A percentile compares a stretch with the other conserved stretches of the same genome.
These are phyloP conservation scores for Eucalyptus curtisii DNA, from an alignment of 345 rosid species.

Conservation along the genomic window DNA sequence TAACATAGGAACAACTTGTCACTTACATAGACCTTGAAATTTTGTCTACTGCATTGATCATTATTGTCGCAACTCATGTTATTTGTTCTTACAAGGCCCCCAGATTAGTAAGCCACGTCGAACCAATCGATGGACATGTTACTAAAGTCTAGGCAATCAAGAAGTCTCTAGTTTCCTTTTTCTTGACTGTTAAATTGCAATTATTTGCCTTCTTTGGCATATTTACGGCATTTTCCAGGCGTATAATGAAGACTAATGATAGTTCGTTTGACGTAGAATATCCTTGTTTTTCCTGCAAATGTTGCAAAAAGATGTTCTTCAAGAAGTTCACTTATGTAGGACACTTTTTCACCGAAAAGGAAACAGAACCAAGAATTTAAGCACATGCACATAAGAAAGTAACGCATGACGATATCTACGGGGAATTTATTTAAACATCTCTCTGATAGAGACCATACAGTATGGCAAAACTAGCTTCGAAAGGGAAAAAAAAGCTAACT, in stretches of 20 bases:
- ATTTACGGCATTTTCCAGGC: neutral
- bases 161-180: neutral
- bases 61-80: neutral
- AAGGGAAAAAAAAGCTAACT: neutral
- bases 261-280: neutral
- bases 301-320: neutral
- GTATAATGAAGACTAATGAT: neutral
- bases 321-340: rapidly evolving
- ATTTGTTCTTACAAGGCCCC: too few species aligned
- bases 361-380: neutral
- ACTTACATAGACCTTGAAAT: neutral
- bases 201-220: neutral
- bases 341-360: neutral
- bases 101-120: neutral
- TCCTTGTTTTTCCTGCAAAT: neutral
- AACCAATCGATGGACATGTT: neutral
- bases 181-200: neutral
- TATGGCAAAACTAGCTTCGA: neutral
- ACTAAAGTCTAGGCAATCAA: neutral
- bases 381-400: neutral
- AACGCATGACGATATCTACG: neutral
- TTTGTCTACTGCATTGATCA: neutral
- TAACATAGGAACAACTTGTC: neutral
- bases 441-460: neutral
- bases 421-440: neutral